Evolutionary conservation across 139 green algal species (phyloP).

Genomic region (Micractinium sp.): DNA sequence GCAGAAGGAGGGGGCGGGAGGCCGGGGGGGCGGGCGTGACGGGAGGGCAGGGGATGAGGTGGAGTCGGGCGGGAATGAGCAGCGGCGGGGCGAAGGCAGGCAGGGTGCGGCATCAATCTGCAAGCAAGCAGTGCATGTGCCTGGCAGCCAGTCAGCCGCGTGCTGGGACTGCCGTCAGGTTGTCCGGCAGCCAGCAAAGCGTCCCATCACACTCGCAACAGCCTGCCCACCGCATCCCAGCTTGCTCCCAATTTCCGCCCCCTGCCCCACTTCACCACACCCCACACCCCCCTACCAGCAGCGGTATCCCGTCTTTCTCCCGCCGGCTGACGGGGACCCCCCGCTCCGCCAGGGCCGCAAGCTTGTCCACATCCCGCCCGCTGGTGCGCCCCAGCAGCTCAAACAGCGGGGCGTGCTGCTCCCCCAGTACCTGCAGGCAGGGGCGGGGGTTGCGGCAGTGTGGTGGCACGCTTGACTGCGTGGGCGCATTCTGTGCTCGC

Average conservation of each 20-base stretch:
- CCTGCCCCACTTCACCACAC: background rate
- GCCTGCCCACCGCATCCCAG: no score
- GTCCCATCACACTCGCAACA: no score
- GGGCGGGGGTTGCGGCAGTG: background rate
- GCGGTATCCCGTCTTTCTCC: background rate
- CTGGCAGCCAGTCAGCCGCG: background rate
- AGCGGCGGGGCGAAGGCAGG: no score
- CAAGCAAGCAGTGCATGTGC: background rate
- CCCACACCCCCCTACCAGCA: background rate
- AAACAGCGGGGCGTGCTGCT: constrained; percentile 54
- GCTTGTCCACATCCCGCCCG: constrained; percentile 60
- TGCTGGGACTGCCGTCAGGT: background rate
- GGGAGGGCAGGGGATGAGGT: background rate
- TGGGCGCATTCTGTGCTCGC: no score
- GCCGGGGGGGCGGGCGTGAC: background rate
- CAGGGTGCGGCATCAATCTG: background rate
- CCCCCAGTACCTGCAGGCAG: constrained; percentile 44
- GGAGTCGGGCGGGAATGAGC: no score
- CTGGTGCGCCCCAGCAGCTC: constrained; percentile 67
- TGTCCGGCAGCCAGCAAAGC: no score
- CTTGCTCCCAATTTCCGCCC: no score
- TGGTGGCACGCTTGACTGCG: background rate
- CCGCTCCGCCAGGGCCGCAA: constrained; percentile 22
- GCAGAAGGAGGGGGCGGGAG: background rate
- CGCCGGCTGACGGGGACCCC: constrained; percentile 32